Base-by-base conservation (phyloP, 306 rosid genomes). In the Quercus suber region DNA sequence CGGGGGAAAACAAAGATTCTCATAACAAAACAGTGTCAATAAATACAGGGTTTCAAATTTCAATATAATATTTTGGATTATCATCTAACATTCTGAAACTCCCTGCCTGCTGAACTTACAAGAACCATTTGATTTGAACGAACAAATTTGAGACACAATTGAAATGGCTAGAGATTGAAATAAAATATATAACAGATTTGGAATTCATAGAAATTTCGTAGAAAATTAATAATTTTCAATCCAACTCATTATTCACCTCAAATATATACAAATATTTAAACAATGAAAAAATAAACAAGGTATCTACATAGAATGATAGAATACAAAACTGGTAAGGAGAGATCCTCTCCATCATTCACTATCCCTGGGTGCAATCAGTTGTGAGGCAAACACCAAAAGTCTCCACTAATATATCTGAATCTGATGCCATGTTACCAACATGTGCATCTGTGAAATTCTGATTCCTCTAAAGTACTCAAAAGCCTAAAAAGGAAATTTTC, bases 241-340 rank as follows among this genome's bases (percentile, higher is more conserved):
- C 37, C 75, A 76, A 27, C 74, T 63, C 64, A 19, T 28, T 63
- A 82, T 82, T 65, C 19, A 65, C 68, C 73, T 79, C 71, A 65
- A 11, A 37, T 51, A 33, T 33, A 21, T 63, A 71, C 78, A 77
- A 5, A 61, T 20, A 73, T 56, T 55, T 4, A 28, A 77, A 11
- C 31, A 28, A 28, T 23, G 15, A 27, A 60, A 60, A 60, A 23
- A 23, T 0, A 23, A 6, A 19, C 14, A 72, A 27, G 28, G 64
- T 27, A 33, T 30, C 25, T 10, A 41, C 56, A 64, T 45, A 82
- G 25, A 30, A 37, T 30, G 49, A 43, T 43, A 6, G 49, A 43
- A 43, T 43, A 43, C 49, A 43, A 43, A 43, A 43, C 9, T 43
- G 49, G 1, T 10, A 43, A 43, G 49, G 49, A 43, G 49, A 43